Evolutionary conservation across 257 asterid species (phyloP).

Genomic region (Rubia yunnanensis): DNA sequence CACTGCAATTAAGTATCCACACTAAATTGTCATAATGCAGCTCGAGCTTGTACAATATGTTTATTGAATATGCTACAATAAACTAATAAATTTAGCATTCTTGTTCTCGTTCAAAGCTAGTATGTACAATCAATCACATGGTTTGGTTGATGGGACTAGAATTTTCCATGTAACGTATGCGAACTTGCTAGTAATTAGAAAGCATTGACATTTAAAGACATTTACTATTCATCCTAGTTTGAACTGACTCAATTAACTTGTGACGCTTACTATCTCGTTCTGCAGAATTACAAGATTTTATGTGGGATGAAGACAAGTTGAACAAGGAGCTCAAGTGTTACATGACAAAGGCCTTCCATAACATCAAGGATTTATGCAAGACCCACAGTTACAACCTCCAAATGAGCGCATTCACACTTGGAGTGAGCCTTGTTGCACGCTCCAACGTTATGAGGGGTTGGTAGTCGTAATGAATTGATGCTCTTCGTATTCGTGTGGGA

Average conservation of each 20-base stretch:
- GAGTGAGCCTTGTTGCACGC: constrained; percentile 83
- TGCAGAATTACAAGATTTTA: constrained; percentile 81
- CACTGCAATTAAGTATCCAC: not conserved
- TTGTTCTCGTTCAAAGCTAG: not conserved
- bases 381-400: constrained; percentile 68
- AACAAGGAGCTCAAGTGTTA: constrained; percentile 57
- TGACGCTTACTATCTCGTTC: constrained; percentile 2
- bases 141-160: too few species aligned
- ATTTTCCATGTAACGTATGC: too few species aligned
- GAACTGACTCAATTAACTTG: not conserved
- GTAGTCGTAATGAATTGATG: constrained; percentile 59
- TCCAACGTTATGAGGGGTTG: constrained; percentile 73
- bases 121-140: not conserved
- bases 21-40: not conserved
- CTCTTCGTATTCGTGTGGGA: not conserved
- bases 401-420: constrained; percentile 83
- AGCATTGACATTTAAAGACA: not conserved
- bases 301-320: constrained; percentile 87
- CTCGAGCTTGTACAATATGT: not conserved
- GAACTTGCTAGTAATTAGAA: too few species aligned
- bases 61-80: not conserved
- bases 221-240: not conserved
- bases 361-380: constrained; percentile 57
- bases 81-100: not conserved
- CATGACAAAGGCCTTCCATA: constrained; percentile 67